Evolutionary conservation across 2,329 filamentous ascomycete species (phyloP).

Genomic region (Graphiopsis chlorocephala): DNA sequence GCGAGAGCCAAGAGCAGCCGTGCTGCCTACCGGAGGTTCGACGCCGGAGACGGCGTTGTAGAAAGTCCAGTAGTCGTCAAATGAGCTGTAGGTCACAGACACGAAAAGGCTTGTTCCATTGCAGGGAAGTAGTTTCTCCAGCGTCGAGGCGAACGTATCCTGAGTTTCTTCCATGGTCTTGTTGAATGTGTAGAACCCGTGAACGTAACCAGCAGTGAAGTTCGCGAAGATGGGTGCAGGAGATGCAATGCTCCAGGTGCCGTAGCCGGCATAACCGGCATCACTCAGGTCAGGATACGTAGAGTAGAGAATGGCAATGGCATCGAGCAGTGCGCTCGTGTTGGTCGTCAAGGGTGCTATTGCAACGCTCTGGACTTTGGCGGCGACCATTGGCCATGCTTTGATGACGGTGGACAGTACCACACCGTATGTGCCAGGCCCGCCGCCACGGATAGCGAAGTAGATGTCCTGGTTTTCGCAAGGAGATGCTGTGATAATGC

Average conservation of each 20-base stretch:
- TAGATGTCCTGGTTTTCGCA: conserved; percentile 50
- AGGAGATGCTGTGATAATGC: conserved; percentile 32
- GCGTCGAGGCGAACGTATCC: conserved; percentile 22
- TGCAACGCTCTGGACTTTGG: conserved; percentile 26
- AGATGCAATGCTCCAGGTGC: conserved; percentile 27
- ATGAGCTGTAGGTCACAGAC: conserved; percentile 30
- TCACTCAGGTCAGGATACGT: conserved; percentile 29
- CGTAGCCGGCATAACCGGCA: conserved; percentile 33
- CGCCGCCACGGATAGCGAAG: conserved; percentile 52
- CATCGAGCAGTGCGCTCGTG: conserved; percentile 24
- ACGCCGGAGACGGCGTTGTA: conserved; percentile 25
- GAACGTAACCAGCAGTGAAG: conserved; percentile 29
- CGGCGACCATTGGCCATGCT: conserved; percentile 21
- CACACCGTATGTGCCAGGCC: conserved; percentile 45
- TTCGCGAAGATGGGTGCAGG: conserved; percentile 28
- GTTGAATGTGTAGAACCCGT: conserved; percentile 29
- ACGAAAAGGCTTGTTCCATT: conserved; percentile 30
- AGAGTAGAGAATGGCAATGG: conserved; percentile 27
- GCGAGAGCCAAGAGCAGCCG: conserved; percentile 30
- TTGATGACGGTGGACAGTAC: conserved; percentile 23
- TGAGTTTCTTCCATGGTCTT: conserved; percentile 21
- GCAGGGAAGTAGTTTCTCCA: conserved; percentile 22
- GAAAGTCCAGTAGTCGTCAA: conserved; percentile 29
- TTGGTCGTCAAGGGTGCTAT: conserved; percentile 26
- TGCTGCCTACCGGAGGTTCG: conserved; percentile 19